Evolutionary conservation across 2,329 filamentous ascomycete species (phyloP).

Genomic region (Leptographium flavum): DNA sequence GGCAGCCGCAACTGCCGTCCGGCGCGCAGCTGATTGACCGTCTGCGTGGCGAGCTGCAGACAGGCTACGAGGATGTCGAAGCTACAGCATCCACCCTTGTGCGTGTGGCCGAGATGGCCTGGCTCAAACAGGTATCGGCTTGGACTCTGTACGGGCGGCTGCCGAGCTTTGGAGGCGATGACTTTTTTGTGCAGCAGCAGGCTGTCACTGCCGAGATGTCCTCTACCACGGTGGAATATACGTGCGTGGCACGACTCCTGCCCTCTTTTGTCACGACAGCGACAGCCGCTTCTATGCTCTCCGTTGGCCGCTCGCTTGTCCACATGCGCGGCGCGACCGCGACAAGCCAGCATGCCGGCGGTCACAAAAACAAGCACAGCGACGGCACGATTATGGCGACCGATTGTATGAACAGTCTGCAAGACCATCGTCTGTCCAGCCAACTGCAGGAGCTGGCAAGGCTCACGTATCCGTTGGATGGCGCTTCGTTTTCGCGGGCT

Average conservation of each 20-base stretch:
- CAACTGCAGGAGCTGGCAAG: slow-evolving; percentile 57
- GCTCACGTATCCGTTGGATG: slow-evolving; percentile 60
- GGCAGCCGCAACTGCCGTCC: slow-evolving; percentile 31
- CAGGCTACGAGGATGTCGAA: slow-evolving; percentile 79
- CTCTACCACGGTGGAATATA: slow-evolving; percentile 34
- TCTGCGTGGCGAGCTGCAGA: slow-evolving; percentile 62
- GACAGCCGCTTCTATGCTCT: slow-evolving; percentile 72
- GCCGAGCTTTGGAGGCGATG: slow-evolving; percentile 60
- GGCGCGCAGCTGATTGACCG: slow-evolving; percentile 66
- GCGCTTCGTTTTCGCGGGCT: slow-evolving; percentile 53
- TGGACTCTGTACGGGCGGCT: slow-evolving; percentile 85
- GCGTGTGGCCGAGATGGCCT: slow-evolving; percentile 71
- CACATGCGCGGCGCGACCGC: slow-evolving; percentile 44
- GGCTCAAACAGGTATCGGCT: slow-evolving; percentile 78
- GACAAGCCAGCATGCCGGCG: not conserved
- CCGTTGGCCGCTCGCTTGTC: slow-evolving; percentile 79
- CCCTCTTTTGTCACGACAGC: slow-evolving; percentile 65
- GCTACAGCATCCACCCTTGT: slow-evolving; percentile 59
- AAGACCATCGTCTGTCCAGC: slow-evolving; percentile 36
- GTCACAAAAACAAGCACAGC: slow-evolving; percentile 1
- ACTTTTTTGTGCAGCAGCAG: slow-evolving; percentile 63
- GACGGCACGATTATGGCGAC: slow-evolving; percentile 19
- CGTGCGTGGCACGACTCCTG: slow-evolving; percentile 43
- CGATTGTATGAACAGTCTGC: slow-evolving; percentile 9
- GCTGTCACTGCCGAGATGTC: not conserved